Percentiles rank a stretch among this genome's conserved stretches.
These are phyloP conservation scores for Phylloporus sp. DNA, from an alignment of 768 basidiomycete genomes.

Conservation along the genomic window DNA sequence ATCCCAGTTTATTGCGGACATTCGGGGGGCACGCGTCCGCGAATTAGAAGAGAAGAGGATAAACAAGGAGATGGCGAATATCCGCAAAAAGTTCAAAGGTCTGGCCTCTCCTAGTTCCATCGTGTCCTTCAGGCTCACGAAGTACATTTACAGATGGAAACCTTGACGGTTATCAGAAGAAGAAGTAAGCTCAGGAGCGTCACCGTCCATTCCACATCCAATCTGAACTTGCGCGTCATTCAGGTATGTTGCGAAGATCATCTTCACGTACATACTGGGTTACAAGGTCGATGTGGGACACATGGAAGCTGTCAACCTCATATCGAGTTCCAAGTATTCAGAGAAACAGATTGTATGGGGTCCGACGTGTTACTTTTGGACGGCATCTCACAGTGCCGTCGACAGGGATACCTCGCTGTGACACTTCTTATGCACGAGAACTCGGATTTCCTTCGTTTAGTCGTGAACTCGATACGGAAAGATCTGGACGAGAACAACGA, in stretches of 20 bases:
- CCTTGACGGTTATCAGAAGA: slow-evolving; percentile 86
- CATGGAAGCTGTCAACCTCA: slow-evolving; percentile 98
- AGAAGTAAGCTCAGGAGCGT: slow-evolving; percentile 57
- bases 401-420: slow-evolving; percentile 93
- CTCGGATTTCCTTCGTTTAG: slow-evolving; percentile 91
- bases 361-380: not conserved
- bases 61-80: slow-evolving; percentile 99
- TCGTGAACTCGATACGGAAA: slow-evolving; percentile 97
- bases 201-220: slow-evolving; percentile 9
- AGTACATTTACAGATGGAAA: slow-evolving; percentile 63
- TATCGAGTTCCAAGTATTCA: slow-evolving; percentile 91
- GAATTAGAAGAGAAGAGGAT: slow-evolving; percentile 98
- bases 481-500: slow-evolving; percentile 94
- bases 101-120: slow-evolving; percentile 4
- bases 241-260: slow-evolving; percentile 97
- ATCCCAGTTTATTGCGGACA: slow-evolving; percentile 92
- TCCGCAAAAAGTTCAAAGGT: slow-evolving; percentile 99
- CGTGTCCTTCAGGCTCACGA: slow-evolving; percentile 3
- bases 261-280: slow-evolving; percentile 98
- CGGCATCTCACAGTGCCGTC: slow-evolving; percentile 1
- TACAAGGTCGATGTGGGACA: slow-evolving; percentile 99
- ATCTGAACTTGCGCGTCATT: slow-evolving; percentile 13
- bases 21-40: slow-evolving; percentile 92
- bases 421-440: slow-evolving; percentile 99
- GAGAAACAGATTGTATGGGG: slow-evolving; percentile 94